A percentile compares a stretch with the other conserved stretches of the same genome.
Evolutionary conservation across 2,329 filamentous ascomycete species (phyloP).

Genomic region (Coniella vitis): DNA sequence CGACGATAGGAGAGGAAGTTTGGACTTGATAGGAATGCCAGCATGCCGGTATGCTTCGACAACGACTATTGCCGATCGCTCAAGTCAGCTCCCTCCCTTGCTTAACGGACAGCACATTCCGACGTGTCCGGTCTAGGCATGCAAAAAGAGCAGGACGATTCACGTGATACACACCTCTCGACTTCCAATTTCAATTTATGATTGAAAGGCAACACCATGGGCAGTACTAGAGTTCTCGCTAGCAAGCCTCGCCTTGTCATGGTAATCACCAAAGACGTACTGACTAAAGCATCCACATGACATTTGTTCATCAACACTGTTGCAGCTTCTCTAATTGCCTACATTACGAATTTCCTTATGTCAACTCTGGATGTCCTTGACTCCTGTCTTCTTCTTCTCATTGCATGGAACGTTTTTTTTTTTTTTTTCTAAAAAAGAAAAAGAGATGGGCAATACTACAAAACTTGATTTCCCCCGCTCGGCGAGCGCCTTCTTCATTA

Average conservation of each 20-base stretch:
- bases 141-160: neutral
- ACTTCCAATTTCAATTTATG: no score
- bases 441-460: conserved; percentile 7
- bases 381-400: neutral
- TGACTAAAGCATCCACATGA: no score
- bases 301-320: no score
- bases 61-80: neutral
- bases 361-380: neutral
- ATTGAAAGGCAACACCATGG: neutral
- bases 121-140: neutral
- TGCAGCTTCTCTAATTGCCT: neutral
- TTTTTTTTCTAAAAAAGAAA: no score
- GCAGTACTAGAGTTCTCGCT: no score
- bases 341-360: conserved; percentile 11
- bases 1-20: conserved; percentile 27
- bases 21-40: conserved; percentile 6
- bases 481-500: neutral
- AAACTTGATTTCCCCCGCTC: neutral
- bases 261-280: no score
- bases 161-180: neutral
- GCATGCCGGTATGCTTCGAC: neutral
- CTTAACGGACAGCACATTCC: neutral
- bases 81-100: conserved; percentile 4
- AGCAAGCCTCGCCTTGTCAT: no score
- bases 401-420: conserved; percentile 6